These are phyloP conservation scores for Jamesozyma lodderae DNA, from an alignment of 805 yeast genomes.

Conservation along the genomic window DNA sequence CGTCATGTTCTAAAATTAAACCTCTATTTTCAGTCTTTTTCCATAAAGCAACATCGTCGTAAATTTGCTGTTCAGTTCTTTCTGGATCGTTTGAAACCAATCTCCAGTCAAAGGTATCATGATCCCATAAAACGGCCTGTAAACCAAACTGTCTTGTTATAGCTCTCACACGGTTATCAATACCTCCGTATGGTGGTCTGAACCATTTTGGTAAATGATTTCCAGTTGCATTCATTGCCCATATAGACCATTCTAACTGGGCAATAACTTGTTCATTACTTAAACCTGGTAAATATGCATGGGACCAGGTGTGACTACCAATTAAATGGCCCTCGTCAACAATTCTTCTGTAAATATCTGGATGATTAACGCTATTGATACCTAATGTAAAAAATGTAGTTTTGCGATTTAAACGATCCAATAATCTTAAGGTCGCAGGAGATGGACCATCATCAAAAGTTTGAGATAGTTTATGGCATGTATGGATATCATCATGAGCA, in stretches of 20 bases:
- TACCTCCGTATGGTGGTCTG: conserved; percentile 94
- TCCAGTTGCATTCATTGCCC: conserved; percentile 97
- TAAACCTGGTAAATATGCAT: conserved; percentile 69
- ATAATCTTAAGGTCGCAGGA: conserved; percentile 51
- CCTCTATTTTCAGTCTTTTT: conserved; percentile 39
- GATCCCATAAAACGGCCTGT: conserved; percentile 85
- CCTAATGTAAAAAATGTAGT: conserved; percentile 86
- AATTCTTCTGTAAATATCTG: conserved; percentile 57
- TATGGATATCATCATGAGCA: conserved; percentile 61
- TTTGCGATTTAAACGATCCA: conserved; percentile 43
- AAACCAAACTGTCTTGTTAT: conserved; percentile 79
- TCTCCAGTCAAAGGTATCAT: conserved; percentile 88
- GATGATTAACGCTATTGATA: conserved; percentile 64
- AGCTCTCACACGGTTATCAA: conserved; percentile 76
- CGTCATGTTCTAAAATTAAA: conserved; percentile 82
- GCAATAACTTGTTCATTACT: conserved; percentile 77
- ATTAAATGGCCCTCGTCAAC: conserved; percentile 61
- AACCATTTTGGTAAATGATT: conserved; percentile 84
- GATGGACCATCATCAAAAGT: conserved; percentile 96
- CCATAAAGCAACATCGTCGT: conserved; percentile 50
- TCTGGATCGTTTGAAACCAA: conserved; percentile 38
- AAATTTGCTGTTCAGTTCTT: conserved; percentile 45
- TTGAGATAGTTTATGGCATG: conserved; percentile 71
- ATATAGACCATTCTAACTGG: conserved; percentile 87
- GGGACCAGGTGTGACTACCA: conserved; percentile 92